Evolutionary conservation across 805 yeast genomes (phyloP), one percentile per base, ranked within the genome.

Genomic region (Saccharomycopsis fermentans): DNA sequence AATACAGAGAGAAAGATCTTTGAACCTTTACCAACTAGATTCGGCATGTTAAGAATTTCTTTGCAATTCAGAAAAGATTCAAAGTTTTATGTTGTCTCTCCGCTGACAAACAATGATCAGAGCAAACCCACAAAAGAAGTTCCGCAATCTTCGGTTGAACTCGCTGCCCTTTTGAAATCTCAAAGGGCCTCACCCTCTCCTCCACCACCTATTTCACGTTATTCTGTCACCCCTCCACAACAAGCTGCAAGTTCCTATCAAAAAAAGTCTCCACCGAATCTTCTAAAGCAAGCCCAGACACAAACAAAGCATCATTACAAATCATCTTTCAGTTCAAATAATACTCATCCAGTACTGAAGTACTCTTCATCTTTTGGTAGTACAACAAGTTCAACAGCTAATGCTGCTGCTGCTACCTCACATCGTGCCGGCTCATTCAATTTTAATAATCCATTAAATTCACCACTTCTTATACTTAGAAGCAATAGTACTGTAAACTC

Each of bases 21-120:
- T 57, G 77, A 81, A 4, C 89, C 96, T 0, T 81, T 94, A 2
- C 76, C 79, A 58, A 89, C 97, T 0, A 82, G 86, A 6, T 74
- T 81, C 52, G 99, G 99, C 0, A 74, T 84, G 1, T 70, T 92
- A 56, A 77, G 81, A 59, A 78, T 88, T 6, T 82, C 94, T 0
- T 94, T 89, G 0, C 85, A 95, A 1, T 92, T 87, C 66, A 77
- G 99, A 58, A 77, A 75, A 43, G 86, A 90, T 67, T 77, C 82
- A 62, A 78, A 81, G 53, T 92, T 92, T 70, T 73, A 78, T 43
- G 73, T 90, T 11, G 81, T 77, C 62, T 68, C 77, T 19, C 21
- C 16, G 8, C 5, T 1, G 8, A 43, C 50, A 9, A 19, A 43
- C 11, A 24, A 8, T 43, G 50, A 43, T 14, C 24, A 43, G 50